Percentiles rank a stretch among this genome's conserved stretches.
Evolutionary conservation across 2,329 filamentous ascomycete species (phyloP).

Genomic region (Apiospora phragmitis): DNA sequence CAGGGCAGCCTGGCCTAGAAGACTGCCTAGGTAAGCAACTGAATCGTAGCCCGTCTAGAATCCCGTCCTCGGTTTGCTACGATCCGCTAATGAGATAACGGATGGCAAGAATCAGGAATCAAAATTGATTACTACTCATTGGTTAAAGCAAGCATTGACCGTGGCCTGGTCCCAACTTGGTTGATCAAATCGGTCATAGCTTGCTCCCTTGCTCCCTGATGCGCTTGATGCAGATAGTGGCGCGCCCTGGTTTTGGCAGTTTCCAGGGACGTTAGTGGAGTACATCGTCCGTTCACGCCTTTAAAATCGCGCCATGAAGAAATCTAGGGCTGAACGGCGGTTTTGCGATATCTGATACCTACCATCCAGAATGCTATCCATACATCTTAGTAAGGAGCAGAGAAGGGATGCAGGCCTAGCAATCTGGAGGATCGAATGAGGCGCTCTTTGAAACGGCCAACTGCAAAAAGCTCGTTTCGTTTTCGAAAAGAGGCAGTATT

Average conservation of each 20-base stretch:
- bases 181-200: background rate
- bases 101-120: background rate
- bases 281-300: background rate
- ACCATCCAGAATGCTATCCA: background rate
- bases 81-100: background rate
- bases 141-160: background rate
- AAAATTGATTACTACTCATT: background rate
- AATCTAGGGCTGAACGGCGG: background rate
- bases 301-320: slow-evolving; percentile 1
- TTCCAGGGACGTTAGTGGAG: background rate
- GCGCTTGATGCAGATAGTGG: background rate
- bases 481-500: background rate
- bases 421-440: background rate
- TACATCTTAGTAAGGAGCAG: background rate
- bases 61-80: background rate
- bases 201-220: background rate
- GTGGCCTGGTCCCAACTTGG: background rate
- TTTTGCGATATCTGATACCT: background rate
- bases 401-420: background rate
- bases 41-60: background rate
- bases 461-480: background rate
- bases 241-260: background rate
- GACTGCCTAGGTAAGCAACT: background rate
- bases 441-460: background rate
- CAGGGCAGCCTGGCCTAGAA: background rate